Percentiles rank a stretch among this genome's conserved stretches.
These are phyloP conservation scores for Hortaea werneckii DNA, from an alignment of 2,329 filamentous ascomycete species.

Conservation along the genomic window DNA sequence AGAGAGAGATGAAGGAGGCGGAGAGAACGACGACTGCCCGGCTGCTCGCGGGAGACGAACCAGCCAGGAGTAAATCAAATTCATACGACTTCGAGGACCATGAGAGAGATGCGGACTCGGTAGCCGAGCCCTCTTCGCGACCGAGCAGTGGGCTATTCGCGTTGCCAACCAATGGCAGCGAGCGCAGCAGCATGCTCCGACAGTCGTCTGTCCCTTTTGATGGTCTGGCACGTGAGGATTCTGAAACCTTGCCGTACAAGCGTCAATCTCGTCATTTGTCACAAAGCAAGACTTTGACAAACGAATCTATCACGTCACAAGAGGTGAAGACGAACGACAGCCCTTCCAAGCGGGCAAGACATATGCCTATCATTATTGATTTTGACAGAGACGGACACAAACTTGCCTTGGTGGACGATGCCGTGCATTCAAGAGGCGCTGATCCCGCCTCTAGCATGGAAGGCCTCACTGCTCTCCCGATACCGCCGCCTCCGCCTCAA, in stretches of 20 bases:
- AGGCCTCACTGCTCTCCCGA: too few relatives aligned
- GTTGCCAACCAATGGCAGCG: background rate
- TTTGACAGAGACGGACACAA: conserved; percentile 4
- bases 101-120: conserved; percentile 1
- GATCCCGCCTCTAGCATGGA: too few relatives aligned
- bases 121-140: conserved; percentile 2
- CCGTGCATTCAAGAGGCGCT: too few relatives aligned
- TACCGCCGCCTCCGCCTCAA: too few relatives aligned
- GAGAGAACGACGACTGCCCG: background rate
- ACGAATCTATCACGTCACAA: background rate
- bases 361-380: conserved; percentile 11
- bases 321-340: conserved; percentile 1
- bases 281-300: background rate
- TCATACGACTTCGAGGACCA: conserved; percentile 3
- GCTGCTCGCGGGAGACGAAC: background rate
- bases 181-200: background rate
- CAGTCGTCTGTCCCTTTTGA: background rate
- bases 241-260: background rate
- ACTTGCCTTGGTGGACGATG: background rate
- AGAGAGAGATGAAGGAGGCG: background rate
- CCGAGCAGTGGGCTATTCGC: background rate
- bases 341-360: conserved; percentile 4
- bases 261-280: too few relatives aligned
- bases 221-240: background rate
- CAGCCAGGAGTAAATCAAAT: background rate